Evolutionary conservation across 352 stramenopile genomes (phyloP).

Genomic region (Hyaloperonospora arabidopsidis): DNA sequence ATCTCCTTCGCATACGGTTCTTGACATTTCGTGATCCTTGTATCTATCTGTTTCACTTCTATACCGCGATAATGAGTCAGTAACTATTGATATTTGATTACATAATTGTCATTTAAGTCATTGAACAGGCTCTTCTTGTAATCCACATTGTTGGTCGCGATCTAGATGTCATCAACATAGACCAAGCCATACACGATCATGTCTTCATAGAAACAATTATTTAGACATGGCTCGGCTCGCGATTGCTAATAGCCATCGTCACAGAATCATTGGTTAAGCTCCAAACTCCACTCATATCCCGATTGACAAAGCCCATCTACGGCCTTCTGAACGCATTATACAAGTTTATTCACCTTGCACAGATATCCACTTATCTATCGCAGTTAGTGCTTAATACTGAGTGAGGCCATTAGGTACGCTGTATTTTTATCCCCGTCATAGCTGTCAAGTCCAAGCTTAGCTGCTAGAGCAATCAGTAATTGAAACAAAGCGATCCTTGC

Average conservation of each 20-base stretch:
- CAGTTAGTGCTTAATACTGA: conserved; percentile 4
- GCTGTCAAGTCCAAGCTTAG: not conserved
- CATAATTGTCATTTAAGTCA: not conserved
- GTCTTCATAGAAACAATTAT: conserved; percentile 2
- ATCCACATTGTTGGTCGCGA: not conserved
- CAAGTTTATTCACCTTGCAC: not conserved
- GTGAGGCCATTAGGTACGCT: not conserved
- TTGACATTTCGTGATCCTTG: not conserved
- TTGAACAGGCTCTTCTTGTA: not conserved
- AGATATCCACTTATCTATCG: conserved; percentile 1
- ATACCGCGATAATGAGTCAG: not conserved
- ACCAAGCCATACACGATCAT: not conserved
- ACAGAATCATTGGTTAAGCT: not conserved
- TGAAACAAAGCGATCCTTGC: not conserved
- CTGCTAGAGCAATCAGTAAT: not conserved
- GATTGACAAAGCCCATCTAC: conserved; percentile 10
- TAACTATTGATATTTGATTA: not conserved
- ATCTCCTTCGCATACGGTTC: not conserved
- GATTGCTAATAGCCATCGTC: not conserved
- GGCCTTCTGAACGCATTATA: not conserved
- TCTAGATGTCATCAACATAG: not conserved
- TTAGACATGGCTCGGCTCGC: conserved; percentile 1
- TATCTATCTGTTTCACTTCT: not conserved
- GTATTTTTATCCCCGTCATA: not conserved
- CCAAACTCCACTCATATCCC: conserved; percentile 3